phyloP scores from a whole-genome alignment of 2,329 filamentous ascomycete species.

The Huntiella savannae region DNA sequence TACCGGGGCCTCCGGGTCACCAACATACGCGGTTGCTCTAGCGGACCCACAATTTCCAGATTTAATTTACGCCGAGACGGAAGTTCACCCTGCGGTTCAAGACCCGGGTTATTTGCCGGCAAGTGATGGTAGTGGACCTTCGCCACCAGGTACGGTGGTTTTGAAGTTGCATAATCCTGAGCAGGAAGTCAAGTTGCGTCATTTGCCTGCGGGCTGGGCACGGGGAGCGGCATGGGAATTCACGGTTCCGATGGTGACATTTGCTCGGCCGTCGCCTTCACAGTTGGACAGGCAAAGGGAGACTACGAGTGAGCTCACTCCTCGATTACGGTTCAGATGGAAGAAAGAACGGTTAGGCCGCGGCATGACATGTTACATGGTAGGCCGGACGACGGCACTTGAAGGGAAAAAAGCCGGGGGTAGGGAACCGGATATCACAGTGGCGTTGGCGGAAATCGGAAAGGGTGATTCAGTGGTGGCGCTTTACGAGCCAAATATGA shows the following conservation, averaged over 20 bases:
- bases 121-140: conserved; percentile 4
- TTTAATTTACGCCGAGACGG: conserved; percentile 71
- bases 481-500: conserved; percentile 83
- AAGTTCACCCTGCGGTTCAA: conserved; percentile 41
- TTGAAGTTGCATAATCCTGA: conserved; percentile 90
- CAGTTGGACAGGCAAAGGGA: conserved; percentile 50
- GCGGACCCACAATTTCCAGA: conserved; percentile 66
- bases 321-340: conserved; percentile 74
- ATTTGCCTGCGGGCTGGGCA: conserved; percentile 60
- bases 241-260: conserved; percentile 71
- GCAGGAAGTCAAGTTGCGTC: conserved; percentile 53
- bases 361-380: conserved; percentile 71
- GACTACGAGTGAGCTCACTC: conserved; percentile 30
- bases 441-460: conserved; percentile 65
- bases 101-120: conserved; percentile 49
- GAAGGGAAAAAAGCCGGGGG: conserved; percentile 48
- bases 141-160: conserved; percentile 50
- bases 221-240: conserved; percentile 75
- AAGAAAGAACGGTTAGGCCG: conserved; percentile 54
- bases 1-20: conserved; percentile 13
- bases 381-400: conserved; percentile 48
- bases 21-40: conserved; percentile 63
- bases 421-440: conserved; percentile 86
- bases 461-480: conserved; percentile 49
- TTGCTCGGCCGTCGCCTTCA: conserved; percentile 61